Evolutionary conservation across 2,329 filamentous ascomycete genomes (phyloP).

Genomic region (Didymella exigua): DNA sequence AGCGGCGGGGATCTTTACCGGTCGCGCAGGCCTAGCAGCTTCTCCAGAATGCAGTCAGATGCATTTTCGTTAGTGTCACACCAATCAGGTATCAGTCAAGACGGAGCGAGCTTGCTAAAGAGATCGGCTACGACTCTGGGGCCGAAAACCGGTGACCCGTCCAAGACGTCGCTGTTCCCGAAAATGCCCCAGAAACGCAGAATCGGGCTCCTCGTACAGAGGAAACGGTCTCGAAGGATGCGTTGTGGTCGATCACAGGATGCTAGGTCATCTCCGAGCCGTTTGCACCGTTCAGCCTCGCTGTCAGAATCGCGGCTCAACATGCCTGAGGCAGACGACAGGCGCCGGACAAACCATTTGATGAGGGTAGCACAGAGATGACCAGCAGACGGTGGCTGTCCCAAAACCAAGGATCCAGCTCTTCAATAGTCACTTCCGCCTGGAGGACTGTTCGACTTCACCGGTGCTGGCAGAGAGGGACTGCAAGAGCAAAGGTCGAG

Average conservation of each 20-base stretch:
- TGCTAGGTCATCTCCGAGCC: not conserved
- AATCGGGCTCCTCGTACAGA: not conserved
- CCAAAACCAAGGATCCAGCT: conserved; percentile 17
- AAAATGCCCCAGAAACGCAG: conserved; percentile 11
- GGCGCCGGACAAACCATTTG: not conserved
- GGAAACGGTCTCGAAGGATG: not conserved
- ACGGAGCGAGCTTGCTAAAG: conserved; percentile 7
- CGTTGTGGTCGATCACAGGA: not conserved
- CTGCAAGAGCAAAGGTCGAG: conserved; percentile 16
- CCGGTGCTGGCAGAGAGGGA: conserved; percentile 42
- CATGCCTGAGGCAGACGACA: not conserved
- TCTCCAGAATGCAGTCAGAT: conserved; percentile 1
- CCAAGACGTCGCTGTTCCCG: conserved; percentile 16
- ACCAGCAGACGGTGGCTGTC: not conserved
- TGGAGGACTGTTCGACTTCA: conserved; percentile 33
- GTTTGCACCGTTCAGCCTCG: conserved; percentile 2
- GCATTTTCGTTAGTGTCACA: not conserved
- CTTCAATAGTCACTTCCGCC: conserved; percentile 35
- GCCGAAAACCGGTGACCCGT: conserved; percentile 29
- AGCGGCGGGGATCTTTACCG: not conserved
- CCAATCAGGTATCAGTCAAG: conserved; percentile 14
- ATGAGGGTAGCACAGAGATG: not conserved
- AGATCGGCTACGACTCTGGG: conserved; percentile 28
- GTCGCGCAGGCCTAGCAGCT: not conserved
- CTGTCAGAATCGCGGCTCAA: not conserved